Conservation (phyloP, 805 yeast genomes). For the Komagataella pastoris region DNA sequence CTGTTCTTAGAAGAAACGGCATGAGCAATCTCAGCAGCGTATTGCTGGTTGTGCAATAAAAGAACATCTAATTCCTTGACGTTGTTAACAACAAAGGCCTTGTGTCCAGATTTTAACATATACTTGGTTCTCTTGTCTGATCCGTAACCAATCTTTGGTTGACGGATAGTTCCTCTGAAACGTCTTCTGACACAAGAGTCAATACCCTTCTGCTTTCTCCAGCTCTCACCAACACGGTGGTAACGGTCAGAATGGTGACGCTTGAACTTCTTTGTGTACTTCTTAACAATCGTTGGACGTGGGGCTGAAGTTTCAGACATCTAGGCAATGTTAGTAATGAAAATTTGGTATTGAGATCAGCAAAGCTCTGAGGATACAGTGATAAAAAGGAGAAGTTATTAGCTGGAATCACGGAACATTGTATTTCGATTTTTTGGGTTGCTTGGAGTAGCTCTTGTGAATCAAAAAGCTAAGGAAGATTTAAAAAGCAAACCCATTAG, state of each 20-base stretch:
- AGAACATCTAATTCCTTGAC: slow-evolving; percentile 86
- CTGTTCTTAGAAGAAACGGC: slow-evolving; percentile 97
- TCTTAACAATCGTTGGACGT: slow-evolving; percentile 99
- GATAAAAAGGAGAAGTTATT: not conserved
- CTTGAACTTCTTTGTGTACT: slow-evolving; percentile 98
- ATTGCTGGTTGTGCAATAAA: slow-evolving; percentile 93
- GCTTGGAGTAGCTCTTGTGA: not conserved
- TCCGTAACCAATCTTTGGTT: slow-evolving; percentile 99
- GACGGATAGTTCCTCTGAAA: slow-evolving; percentile 98
- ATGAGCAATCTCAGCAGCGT: slow-evolving; percentile 99
- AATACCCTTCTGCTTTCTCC: slow-evolving; percentile 99
- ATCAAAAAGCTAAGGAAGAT: no score
- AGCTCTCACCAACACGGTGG: slow-evolving; percentile 94
- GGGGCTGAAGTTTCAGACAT: slow-evolving; percentile 91
- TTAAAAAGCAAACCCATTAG: no score
- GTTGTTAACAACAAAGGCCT: slow-evolving; percentile 89
- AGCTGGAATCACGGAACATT: not conserved
- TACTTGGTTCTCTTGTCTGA: slow-evolving; percentile 97
- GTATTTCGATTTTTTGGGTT: not conserved
- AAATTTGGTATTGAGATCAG: slow-evolving; percentile 10
- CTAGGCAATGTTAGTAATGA: slow-evolving; percentile 14
- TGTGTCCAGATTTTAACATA: slow-evolving; percentile 96
- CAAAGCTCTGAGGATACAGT: not conserved
- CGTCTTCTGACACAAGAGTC: slow-evolving; percentile 99
- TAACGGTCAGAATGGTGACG: slow-evolving; percentile 99